Conservation (phyloP, 805 yeast genomes). For the Peterozyma xylosa region DNA sequence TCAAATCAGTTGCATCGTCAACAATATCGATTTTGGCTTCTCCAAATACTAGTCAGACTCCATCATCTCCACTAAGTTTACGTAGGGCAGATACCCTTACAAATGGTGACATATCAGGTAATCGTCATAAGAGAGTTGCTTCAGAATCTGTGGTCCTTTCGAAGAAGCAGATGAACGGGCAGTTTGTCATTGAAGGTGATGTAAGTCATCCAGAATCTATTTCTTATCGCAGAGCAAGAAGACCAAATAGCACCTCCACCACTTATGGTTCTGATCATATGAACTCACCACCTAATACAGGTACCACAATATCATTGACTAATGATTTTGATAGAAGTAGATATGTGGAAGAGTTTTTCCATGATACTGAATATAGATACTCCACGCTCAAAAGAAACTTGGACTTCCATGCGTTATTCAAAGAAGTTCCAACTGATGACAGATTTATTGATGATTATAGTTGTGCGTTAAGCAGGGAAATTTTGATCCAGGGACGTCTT, state of each 20-base stretch:
- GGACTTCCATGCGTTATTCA: slow-evolving; percentile 74
- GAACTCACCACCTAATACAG: slow-evolving; percentile 7
- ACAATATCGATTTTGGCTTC: slow-evolving; percentile 4
- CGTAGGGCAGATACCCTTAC: no score
- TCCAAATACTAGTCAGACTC: neutral
- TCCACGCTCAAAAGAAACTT: slow-evolving; percentile 58
- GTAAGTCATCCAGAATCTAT: slow-evolving; percentile 21
- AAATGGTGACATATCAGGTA: neutral
- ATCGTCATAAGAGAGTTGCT: neutral
- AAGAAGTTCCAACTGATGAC: slow-evolving; percentile 60
- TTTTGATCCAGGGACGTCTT: slow-evolving; percentile 78
- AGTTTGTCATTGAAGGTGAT: no score
- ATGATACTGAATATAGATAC: slow-evolving; percentile 52
- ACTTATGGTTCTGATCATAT: slow-evolving; percentile 15
- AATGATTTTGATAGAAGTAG: slow-evolving; percentile 28
- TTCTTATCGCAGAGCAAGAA: slow-evolving; percentile 19
- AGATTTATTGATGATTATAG: slow-evolving; percentile 77
- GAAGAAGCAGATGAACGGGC: no score
- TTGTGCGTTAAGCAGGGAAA: slow-evolving; percentile 85
- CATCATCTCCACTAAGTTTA: no score
- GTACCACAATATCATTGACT: slow-evolving; percentile 1
- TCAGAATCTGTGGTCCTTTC: neutral
- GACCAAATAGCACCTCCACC: slow-evolving; percentile 13
- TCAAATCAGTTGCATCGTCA: slow-evolving; percentile 3
- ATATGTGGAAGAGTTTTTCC: slow-evolving; percentile 51